Evolutionary conservation across 2,329 filamentous ascomycete genomes (phyloP), one percentile per base, ranked within the genome.

Genomic region (Neonectria magnoliae): DNA sequence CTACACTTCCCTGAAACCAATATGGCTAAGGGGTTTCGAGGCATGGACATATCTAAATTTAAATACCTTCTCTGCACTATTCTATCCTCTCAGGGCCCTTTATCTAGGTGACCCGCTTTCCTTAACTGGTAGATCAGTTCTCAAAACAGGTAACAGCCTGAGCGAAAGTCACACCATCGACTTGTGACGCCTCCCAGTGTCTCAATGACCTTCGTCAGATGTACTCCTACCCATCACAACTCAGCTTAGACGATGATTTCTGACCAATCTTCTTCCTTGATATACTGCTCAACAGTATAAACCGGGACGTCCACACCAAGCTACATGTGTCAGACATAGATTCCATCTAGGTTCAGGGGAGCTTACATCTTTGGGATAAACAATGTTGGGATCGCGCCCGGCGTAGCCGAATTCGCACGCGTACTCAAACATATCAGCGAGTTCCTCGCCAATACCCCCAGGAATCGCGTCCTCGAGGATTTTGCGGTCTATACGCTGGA

Each of bases 371-470:
- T 50, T 50, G 25, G 47, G 47, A 18, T n/a, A 13, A 7, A 18
- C 8, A 16, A 50, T 29, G 11, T 16, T 31, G 9, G 27, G 47
- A 13, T 50, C 47, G 9, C 20, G n/a, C 5, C 53, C 53, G 5
- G 44, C 25, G 14, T 56, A 56, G 5, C 53, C 53, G 13, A 56
- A 56, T 10, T 56, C 53, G 27, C 41, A 27, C n/a, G 44, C 36
- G n/a, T 56, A 56, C 42, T 45, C 53, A 5, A 56, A 33, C 53
- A 56, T 56, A 20, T 56, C 53, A 5, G 53, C 53, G 5, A 56
- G 53, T 11, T 56, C 53, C 27, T 56, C 41, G 13, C 53, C 53
- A 31, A 56, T 45, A 11, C 53, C 53, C 10, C 53, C 53, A 5
- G 53, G 53, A 13, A 56, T 25, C 10, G n/a, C 11, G 8, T 45